Evolutionary conservation across 2,329 filamentous ascomycete genomes (phyloP).

Genomic region (Biscogniauxia sp.): DNA sequence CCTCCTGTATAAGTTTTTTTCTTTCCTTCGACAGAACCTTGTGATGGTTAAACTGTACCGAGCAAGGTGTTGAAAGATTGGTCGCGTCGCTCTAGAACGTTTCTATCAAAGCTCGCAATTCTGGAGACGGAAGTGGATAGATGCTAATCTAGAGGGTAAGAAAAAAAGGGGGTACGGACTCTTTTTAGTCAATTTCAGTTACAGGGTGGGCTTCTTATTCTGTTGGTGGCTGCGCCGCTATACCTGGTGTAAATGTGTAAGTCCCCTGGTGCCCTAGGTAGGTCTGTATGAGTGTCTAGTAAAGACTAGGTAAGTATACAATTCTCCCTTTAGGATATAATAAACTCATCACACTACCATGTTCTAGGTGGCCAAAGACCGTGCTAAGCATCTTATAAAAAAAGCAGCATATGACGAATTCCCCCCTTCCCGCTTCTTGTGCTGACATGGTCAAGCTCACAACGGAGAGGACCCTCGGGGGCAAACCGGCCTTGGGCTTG

Average conservation of each 20-base stretch:
- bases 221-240: neutral
- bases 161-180: neutral
- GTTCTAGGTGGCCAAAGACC: neutral
- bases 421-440: neutral
- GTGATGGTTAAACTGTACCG: neutral
- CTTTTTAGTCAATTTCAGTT: neutral
- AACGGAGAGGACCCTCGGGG: neutral
- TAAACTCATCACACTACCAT: neutral
- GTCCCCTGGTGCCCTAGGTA: too few relatives aligned
- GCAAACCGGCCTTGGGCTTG: too few relatives aligned
- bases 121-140: neutral
- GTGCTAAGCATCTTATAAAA: neutral
- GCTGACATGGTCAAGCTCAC: neutral
- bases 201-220: neutral
- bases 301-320: too few relatives aligned
- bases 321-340: neutral
- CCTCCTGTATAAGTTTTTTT: slow-evolving; percentile 11
- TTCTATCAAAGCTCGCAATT: neutral
- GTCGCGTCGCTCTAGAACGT: neutral
- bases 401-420: neutral
- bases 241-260: too few relatives aligned
- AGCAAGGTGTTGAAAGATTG: neutral
- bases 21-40: neutral
- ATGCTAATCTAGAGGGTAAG: neutral
- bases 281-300: too few relatives aligned